Base-by-base conservation (phyloP, 805 yeast genomes). In the Teunomyces kruisii region DNA sequence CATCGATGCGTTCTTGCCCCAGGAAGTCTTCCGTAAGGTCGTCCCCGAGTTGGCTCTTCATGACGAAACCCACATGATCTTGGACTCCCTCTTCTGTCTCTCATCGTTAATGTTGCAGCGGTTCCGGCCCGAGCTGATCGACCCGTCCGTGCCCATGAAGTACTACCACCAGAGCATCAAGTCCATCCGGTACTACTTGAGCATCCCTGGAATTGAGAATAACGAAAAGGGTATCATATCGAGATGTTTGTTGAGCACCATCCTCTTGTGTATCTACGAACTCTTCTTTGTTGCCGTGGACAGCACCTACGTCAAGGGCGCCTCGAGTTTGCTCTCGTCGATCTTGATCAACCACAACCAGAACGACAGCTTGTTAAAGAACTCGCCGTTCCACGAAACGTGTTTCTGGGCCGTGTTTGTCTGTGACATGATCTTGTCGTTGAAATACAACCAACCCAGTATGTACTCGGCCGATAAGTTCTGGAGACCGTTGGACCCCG, bases 61-160 rank as follows among this genome's bases (percentile, higher is more conserved):
- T 39, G 75, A 70, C 44, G 73, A 70, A 8, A 66, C 74, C 2
- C 56, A 66, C 17, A 61, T 70, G 67, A 55, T 70, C n/a, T 39
- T 65, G 14, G 60, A 64, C 51, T 55, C 70, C n/a, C 64, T 70
- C 36, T 60, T 64, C 40, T 65, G 70, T 42, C 56, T 70, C 43
- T 61, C 71, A 43, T 64, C 70, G n/a, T 56, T 68, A 32, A 65
- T 64, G 47, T 47, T 64, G 19, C 70, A 63, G 44, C 47, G 72
- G 24, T 54, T 56, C 38, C 51, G 49, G 15, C 72, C 72, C 5
- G 40, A 45, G 4, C 10, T 35, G 27, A 50, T 65, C 15, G 71
- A 65, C 19, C 58, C 62, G 10, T 53, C 66, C 7, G 50, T 61
- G 10, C 69, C 72, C 1, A 61, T 68, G 39, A 64, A 63, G 35